Evolutionary conservation across 305 asterid genomes (phyloP), one percentile per base, ranked within the genome.

Genomic region (Plantago coronopus): DNA sequence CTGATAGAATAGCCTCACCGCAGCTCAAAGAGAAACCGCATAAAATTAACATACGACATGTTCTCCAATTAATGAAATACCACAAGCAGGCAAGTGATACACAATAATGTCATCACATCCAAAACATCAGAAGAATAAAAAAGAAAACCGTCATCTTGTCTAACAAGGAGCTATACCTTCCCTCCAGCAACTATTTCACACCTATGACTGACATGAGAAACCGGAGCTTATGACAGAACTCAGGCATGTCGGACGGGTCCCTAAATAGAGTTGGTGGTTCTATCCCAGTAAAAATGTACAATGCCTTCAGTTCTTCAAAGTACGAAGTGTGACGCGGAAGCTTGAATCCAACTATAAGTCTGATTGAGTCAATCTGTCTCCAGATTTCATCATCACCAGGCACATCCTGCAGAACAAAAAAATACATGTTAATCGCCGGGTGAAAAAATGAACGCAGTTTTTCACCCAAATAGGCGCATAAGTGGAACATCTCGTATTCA

Each of bases 121-220:
- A 27, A 51, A 51, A 53, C 42, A 53, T 53, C 42, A 14, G 31
- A n/a, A 53, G 34, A 23, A 11, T 23, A 25, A 53, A 6, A 16
- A 16, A 21, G 27, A 19, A 53, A 3, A 21, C 5, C 38, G n/a
- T n/a, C n/a, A n/a, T n/a, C n/a, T 18, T 8, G 29, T 23, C 38
- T 5, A 50, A 18, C 34, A 50, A 7, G 14, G 29, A 14, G 38
- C 37, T 22, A 14, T 17, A 14, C 38, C 34, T 27, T 25, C 29
- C 25, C 56, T 49, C 17, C 20, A 4, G 40, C 43, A 19, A 16
- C 58, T 54, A 83, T 67, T 84, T 89, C 15, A 83, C 63, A 48
- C 95, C 95, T 7, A 87, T 84, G 38, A 91, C 79, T 16, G 98
- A 82, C 89, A 81, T 91, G 17, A 91, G 96, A 65, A 81, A 81